These are phyloP conservation scores for Tympanopsis confertula DNA, from an alignment of 2,329 filamentous ascomycete species.

Conservation along the genomic window DNA sequence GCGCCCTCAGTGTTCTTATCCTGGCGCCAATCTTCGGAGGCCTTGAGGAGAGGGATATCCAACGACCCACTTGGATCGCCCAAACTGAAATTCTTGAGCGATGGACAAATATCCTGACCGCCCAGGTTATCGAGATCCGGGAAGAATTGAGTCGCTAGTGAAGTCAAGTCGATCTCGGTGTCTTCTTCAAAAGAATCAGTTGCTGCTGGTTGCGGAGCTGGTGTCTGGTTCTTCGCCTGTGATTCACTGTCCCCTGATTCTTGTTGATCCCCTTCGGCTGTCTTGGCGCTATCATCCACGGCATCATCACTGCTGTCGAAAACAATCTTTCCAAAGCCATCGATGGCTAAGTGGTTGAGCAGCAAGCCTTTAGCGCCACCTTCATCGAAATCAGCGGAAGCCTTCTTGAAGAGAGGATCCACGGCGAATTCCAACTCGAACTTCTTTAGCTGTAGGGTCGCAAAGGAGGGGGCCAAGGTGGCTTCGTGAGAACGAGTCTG, in stretches of 20 bases:
- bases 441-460: constrained; percentile 84
- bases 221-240: constrained; percentile 27
- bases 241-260: constrained; percentile 20
- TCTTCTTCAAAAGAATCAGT: constrained; percentile 33
- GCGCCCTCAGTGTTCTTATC: constrained; percentile 54
- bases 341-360: constrained; percentile 93
- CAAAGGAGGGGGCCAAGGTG: constrained; percentile 83
- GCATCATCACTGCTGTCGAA: constrained; percentile 69
- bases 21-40: constrained; percentile 72
- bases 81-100: constrained; percentile 84
- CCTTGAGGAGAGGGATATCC: constrained; percentile 85
- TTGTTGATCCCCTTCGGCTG: constrained; percentile 22
- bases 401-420: constrained; percentile 98
- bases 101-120: constrained; percentile 84
- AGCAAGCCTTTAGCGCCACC: constrained; percentile 90
- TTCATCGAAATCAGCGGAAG: constrained; percentile 95
- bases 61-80: constrained; percentile 75
- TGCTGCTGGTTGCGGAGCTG: constrained; percentile 17
- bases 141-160: constrained; percentile 73
- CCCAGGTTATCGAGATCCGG: constrained; percentile 68
- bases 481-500: constrained; percentile 60
- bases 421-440: constrained; percentile 95
- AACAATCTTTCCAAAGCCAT: constrained; percentile 81
- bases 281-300: constrained; percentile 22
- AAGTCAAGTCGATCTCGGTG: constrained; percentile 67